Evolutionary conservation across 2,329 filamentous ascomycete species (phyloP).

Genomic region (Fusarium caatingaense): DNA sequence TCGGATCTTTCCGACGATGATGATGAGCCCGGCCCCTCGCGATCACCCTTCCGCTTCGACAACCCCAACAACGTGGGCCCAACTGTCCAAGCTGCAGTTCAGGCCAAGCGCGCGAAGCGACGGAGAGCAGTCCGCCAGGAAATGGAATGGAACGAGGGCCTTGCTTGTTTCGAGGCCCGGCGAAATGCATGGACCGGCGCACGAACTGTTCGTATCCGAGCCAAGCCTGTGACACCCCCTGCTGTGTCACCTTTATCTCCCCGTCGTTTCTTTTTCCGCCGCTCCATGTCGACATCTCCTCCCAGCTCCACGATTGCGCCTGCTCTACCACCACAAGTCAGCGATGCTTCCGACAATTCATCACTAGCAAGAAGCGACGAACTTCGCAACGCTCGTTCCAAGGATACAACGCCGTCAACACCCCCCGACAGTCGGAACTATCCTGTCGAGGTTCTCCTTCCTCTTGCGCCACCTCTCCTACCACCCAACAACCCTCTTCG

Average conservation of each 20-base stretch:
- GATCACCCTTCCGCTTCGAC: conserved; percentile 64
- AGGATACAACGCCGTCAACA: conserved; percentile 50
- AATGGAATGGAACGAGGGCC: conserved; percentile 81
- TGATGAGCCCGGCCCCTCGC: conserved; percentile 52
- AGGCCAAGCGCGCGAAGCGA: conserved; percentile 65
- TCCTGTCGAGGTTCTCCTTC: conserved; percentile 73
- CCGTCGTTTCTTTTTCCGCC: conserved; percentile 63
- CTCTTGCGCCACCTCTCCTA: conserved; percentile 78
- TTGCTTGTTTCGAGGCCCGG: conserved; percentile 81
- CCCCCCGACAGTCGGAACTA: conserved; percentile 47
- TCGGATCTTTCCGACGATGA: conserved; percentile 68
- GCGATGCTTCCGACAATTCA: conserved; percentile 55
- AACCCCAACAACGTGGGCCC: conserved; percentile 60
- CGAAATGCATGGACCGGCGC: conserved; percentile 90
- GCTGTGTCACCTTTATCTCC: conserved; percentile 60
- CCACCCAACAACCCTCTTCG: conserved; percentile 81
- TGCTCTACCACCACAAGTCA: conserved; percentile 39
- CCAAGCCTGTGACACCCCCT: conserved; percentile 56
- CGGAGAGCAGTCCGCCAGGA: conserved; percentile 71
- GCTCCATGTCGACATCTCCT: conserved; percentile 57
- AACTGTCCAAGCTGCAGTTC: conserved; percentile 55
- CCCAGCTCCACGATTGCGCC: conserved; percentile 44
- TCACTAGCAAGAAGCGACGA: conserved; percentile 55
- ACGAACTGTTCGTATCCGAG: conserved; percentile 65
- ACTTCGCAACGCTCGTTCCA: conserved; percentile 49